Base-by-base conservation (phyloP, 106 monocot species). In the Gastrodia elata region DNA sequence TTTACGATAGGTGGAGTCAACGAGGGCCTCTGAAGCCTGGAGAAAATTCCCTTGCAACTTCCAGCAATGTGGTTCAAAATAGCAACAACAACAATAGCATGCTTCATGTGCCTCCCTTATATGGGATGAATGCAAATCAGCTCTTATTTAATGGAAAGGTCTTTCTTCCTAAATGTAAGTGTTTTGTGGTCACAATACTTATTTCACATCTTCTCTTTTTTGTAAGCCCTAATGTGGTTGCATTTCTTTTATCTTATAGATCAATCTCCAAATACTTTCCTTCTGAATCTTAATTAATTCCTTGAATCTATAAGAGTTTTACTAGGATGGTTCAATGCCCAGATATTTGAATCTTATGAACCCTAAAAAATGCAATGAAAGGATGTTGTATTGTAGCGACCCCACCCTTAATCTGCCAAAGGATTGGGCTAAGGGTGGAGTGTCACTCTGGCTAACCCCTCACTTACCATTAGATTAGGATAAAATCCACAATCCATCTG, bases 231-330 rank as follows among this genome's bases (percentile, higher is more conserved):
- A 24, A 40, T 52, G 8, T 39, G 5, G n/a, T n/a, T n/a, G n/a
- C 9, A 22, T 68, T 36, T 48, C 3, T 36, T 33, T 46, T 13
- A 32, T 46, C 37, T 73, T 73, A 33, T 72, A 79, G 78, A 48
- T 79, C 46, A 25, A 28, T 46, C 25, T 20, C 25, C 49, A 10
- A 38, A 39, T 68, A 20, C 79, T 14, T 52, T 18, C 18, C 73
- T 74, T 37, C 64, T 46, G 6, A 68, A 79, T 65, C 79, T 79
- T 2, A 79, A 79, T 30, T 79, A 38, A 0, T 39, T 74, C 2
- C 79, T 52, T 56, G 74, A 56, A 57, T 68, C 35, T 55, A 39
- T 34, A 65, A 38, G 48, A 42, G n/a, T 2, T 18, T 27, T 40
- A 44, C 43, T 52, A 41, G 25, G 28, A 27, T 39, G 38, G 35